A percentile compares a stretch with the other conserved stretches of the same genome.
Evolutionary conservation across 257 asterid species (phyloP).

Genomic region (Ocimum tenuiflorum): DNA sequence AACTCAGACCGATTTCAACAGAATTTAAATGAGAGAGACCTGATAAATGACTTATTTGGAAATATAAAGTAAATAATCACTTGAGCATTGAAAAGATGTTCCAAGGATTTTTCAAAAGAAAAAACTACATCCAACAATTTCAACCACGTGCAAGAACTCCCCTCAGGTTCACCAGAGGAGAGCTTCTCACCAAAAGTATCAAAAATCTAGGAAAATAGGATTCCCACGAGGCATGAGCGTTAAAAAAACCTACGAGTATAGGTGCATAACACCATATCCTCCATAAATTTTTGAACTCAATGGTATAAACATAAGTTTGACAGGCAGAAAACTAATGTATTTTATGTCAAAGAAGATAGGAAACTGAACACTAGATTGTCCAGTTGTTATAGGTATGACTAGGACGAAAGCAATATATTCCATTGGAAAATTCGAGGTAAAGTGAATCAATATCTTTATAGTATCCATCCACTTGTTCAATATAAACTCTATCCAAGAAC

Average conservation of each 20-base stretch:
- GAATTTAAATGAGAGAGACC: slow-evolving; percentile 1
- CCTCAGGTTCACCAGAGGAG: slow-evolving; percentile 8
- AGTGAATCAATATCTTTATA: neutral
- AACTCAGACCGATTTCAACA: slow-evolving; percentile 28
- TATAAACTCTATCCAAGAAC: neutral
- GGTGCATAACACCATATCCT: neutral
- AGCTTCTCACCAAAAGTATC: neutral
- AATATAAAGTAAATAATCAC: slow-evolving; percentile 10
- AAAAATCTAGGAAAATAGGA: neutral
- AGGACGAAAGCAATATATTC: neutral
- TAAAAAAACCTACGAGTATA: neutral
- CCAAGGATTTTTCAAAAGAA: slow-evolving; percentile 6
- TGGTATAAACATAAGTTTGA: neutral
- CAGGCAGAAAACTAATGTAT: neutral
- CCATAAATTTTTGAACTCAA: neutral
- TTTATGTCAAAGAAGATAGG: neutral
- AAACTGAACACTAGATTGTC: neutral
- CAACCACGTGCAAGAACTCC: slow-evolving; percentile 17
- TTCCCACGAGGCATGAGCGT: neutral
- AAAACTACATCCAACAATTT: slow-evolving; percentile 4
- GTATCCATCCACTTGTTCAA: slow-evolving; percentile 5
- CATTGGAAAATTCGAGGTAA: neutral
- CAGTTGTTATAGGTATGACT: neutral
- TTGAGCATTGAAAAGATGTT: neutral
- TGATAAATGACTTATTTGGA: slow-evolving; percentile 4